phyloP scores from a whole-genome alignment of 306 rosid genomes.

The Lathyrus sativus region DNA sequence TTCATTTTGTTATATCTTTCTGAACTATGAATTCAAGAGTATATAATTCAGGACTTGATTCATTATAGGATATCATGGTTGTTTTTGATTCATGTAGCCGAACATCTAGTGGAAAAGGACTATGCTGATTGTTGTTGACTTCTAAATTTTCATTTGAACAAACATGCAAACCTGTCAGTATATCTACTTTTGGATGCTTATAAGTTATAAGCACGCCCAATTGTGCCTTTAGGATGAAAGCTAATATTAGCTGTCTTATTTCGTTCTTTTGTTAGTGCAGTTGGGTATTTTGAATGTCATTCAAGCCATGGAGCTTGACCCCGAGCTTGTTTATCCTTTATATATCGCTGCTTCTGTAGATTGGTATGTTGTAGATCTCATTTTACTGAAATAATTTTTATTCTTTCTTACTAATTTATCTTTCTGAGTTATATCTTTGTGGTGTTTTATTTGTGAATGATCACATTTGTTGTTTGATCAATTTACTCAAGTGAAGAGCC shows the following conservation, averaged over 20 bases:
- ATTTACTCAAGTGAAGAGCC: slow-evolving; percentile 83
- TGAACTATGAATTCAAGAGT: slow-evolving; percentile 5
- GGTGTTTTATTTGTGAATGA: slow-evolving; percentile 43
- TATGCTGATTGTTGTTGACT: neutral
- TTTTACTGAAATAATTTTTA: slow-evolving; percentile 20
- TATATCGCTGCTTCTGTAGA: slow-evolving; percentile 79
- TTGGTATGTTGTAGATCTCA: slow-evolving; percentile 54
- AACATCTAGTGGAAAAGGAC: neutral
- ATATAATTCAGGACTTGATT: neutral
- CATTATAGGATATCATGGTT: neutral
- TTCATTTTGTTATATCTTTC: slow-evolving; percentile 28
- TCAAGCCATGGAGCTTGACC: slow-evolving; percentile 74
- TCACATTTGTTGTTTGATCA: slow-evolving; percentile 46
- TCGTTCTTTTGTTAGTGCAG: slow-evolving; percentile 57
- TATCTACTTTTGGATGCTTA: slow-evolving; percentile 24
- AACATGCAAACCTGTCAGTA: slow-evolving; percentile 14
- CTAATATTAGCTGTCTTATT: slow-evolving; percentile 33
- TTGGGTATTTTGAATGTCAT: slow-evolving; percentile 89
- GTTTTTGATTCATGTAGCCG: slow-evolving; percentile 1
- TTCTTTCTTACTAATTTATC: slow-evolving; percentile 29
- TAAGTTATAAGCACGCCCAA: slow-evolving; percentile 12
- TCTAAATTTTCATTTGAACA: slow-evolving; percentile 26
- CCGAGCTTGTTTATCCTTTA: slow-evolving; percentile 87
- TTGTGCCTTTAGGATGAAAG: slow-evolving; percentile 32
- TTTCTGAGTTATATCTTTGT: slow-evolving; percentile 31